These are phyloP conservation scores for Monosporascus cannonballus DNA, from an alignment of 2,329 filamentous ascomycete genomes.

Conservation along the genomic window DNA sequence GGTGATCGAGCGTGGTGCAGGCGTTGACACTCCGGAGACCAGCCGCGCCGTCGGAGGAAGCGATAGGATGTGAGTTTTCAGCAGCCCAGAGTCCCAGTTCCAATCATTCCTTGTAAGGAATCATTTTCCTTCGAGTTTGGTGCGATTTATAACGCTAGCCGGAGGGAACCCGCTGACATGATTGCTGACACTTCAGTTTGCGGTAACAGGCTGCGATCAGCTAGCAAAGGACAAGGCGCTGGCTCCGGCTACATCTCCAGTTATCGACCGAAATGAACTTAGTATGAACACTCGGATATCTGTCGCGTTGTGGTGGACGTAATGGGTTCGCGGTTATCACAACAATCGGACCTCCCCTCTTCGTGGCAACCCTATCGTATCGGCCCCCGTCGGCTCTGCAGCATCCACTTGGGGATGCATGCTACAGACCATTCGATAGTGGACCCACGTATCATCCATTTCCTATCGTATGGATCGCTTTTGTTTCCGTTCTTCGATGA, in stretches of 20 bases:
- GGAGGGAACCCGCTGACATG: constrained; percentile 65
- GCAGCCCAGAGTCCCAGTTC: constrained; percentile 42
- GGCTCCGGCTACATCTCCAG: constrained; percentile 35
- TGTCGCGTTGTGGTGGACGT: constrained; percentile 19
- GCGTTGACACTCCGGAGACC: constrained; percentile 63
- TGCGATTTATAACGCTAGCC: constrained; percentile 71
- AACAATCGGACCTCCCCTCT: constrained; percentile 14
- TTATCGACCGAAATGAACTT: constrained; percentile 38
- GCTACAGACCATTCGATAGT: constrained; percentile 16
- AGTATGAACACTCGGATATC: constrained; percentile 15
- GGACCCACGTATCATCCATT: constrained; percentile 18
- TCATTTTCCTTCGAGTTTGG: constrained; percentile 77
- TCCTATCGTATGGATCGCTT: constrained; percentile 30
- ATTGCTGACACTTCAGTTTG: constrained; percentile 76
- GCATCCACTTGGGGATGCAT: constrained; percentile 13
- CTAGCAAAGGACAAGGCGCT: constrained; percentile 58
- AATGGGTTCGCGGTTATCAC: constrained; percentile 14
- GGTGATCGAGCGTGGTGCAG: constrained; percentile 66
- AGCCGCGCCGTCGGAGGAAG: constrained; percentile 72
- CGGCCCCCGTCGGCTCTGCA: constrained; percentile 15
- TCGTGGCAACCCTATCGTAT: constrained; percentile 17
- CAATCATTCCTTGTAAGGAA: constrained; percentile 82
- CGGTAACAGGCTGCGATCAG: constrained; percentile 81
- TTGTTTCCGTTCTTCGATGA: constrained; percentile 34
- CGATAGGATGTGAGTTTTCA: constrained; percentile 92